phyloP scores from a whole-genome alignment of 2,329 filamentous ascomycete species.

The Geosmithia morbida region DNA sequence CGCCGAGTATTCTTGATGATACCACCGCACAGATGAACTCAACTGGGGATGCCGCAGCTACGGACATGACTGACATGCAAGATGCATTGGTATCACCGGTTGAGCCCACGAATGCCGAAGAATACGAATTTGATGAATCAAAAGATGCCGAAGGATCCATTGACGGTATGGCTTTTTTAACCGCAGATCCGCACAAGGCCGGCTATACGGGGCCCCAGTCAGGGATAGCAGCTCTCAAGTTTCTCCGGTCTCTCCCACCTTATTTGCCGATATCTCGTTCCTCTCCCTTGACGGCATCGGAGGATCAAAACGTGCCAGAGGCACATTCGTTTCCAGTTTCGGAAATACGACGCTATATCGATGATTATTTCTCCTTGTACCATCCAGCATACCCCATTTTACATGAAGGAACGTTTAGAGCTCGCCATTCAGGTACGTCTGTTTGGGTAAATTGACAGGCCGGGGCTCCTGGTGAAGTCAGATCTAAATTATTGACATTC shows the following conservation, averaged over 20 bases:
- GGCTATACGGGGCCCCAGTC: conserved; percentile 7
- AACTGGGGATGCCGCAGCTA: neutral
- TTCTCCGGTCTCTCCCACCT: conserved; percentile 5
- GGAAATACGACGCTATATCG: conserved; percentile 9
- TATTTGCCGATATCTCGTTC: conserved; percentile 3
- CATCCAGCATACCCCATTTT: conserved; percentile 30
- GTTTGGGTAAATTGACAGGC: conserved; percentile 1
- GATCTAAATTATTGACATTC: neutral
- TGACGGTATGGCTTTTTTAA: conserved; percentile 7
- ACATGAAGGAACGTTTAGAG: conserved; percentile 29
- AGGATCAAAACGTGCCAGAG: neutral
- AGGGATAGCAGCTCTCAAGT: conserved; percentile 6
- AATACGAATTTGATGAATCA: conserved; percentile 6
- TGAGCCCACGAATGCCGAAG: neutral
- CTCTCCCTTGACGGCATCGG: conserved; percentile 1
- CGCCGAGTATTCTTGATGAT: neutral
- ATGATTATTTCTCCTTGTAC: conserved; percentile 28
- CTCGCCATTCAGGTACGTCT: conserved; percentile 2
- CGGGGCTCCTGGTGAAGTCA: too few species aligned
- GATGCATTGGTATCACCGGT: neutral
- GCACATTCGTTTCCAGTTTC: neutral
- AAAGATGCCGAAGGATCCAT: conserved; percentile 16
- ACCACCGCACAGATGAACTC: neutral
- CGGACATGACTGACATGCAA: neutral
- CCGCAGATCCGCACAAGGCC: conserved; percentile 4